These are phyloP conservation scores for Thermothielavioides terrestris DNA, from an alignment of 495 filamentous ascomycete genomes.

Conservation along the genomic window DNA sequence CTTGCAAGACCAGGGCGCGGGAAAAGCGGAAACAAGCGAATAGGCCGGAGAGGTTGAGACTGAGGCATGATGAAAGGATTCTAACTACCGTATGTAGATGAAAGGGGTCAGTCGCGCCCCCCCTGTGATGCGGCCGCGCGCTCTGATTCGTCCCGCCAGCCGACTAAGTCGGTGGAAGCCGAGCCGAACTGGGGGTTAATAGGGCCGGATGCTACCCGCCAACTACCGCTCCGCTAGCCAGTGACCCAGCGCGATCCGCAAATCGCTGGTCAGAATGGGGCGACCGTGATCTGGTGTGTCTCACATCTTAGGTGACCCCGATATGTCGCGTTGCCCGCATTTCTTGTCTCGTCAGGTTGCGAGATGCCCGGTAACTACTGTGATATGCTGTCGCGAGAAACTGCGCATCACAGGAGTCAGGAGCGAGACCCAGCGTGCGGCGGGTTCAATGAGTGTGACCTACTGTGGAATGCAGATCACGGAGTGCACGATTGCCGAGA, in stretches of 20 bases:
- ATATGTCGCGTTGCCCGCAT: not conserved
- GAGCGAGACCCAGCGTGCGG: not conserved
- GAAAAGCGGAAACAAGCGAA: slow-evolving; percentile 11
- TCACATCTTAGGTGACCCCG: not conserved
- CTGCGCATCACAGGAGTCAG: too few species aligned
- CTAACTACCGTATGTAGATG: slow-evolving; percentile 1
- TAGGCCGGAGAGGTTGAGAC: not conserved
- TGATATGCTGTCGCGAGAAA: too few species aligned
- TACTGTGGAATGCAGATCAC: too few species aligned
- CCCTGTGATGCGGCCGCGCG: not conserved
- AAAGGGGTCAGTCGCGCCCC: slow-evolving; percentile 15
- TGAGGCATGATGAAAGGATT: not conserved
- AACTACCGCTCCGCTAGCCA: not conserved
- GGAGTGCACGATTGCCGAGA: not conserved
- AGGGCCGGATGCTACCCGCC: slow-evolving; percentile 22
- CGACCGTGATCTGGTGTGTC: not conserved
- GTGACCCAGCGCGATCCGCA: not conserved
- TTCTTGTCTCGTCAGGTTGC: not conserved
- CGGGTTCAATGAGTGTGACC: not conserved
- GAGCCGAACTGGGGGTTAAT: slow-evolving; percentile 12
- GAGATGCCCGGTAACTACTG: too few species aligned
- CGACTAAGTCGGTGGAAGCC: not conserved
- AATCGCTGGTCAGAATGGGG: not conserved
- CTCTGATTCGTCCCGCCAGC: slow-evolving; percentile 20
- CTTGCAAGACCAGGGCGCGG: not conserved